These are phyloP conservation scores for Leccinum variicolor DNA, from an alignment of 768 basidiomycete species.

Conservation along the genomic window DNA sequence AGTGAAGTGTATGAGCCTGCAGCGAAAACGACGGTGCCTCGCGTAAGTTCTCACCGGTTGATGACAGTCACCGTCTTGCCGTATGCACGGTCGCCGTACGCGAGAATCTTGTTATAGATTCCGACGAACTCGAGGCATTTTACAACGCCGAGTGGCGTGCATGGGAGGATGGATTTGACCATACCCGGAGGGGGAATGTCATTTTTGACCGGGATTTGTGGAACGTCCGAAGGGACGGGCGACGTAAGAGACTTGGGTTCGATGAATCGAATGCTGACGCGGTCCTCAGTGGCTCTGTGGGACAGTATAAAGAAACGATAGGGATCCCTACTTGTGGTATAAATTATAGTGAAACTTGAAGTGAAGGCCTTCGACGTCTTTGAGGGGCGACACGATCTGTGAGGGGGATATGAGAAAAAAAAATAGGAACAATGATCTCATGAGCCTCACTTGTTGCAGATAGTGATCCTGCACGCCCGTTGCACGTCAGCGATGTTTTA, in stretches of 20 bases:
- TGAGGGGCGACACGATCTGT: conserved; percentile 89
- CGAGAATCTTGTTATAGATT: conserved; percentile 89
- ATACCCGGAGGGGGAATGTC: conserved; percentile 78
- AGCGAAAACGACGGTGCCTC: background rate
- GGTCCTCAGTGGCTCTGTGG: background rate
- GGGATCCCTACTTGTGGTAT: conserved; percentile 80
- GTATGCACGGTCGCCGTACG: conserved; percentile 93
- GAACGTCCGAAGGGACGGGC: conserved; percentile 35
- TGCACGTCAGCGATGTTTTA: conserved; percentile 2
- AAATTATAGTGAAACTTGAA: conserved; percentile 95
- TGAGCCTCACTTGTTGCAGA: conserved; percentile 72
- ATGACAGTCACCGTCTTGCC: conserved; percentile 92
- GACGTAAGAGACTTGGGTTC: conserved; percentile 67
- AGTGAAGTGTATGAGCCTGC: background rate
- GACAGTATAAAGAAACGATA: too few species aligned
- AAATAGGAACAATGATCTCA: background rate
- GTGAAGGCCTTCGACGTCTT: conserved; percentile 97
- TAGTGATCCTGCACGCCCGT: conserved; percentile 75
- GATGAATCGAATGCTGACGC: conserved; percentile 88
- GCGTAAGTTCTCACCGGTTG: conserved; percentile 62
- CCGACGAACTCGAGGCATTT: conserved; percentile 89
- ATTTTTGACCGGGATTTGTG: conserved; percentile 33
- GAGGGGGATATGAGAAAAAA: background rate
- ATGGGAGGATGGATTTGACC: conserved; percentile 96
- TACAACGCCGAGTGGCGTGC: conserved; percentile 95